Evolutionary conservation across 495 filamentous ascomycete species (phyloP), one percentile per base, ranked within the genome.

Genomic region (Hyaloscypha finlandica): DNA sequence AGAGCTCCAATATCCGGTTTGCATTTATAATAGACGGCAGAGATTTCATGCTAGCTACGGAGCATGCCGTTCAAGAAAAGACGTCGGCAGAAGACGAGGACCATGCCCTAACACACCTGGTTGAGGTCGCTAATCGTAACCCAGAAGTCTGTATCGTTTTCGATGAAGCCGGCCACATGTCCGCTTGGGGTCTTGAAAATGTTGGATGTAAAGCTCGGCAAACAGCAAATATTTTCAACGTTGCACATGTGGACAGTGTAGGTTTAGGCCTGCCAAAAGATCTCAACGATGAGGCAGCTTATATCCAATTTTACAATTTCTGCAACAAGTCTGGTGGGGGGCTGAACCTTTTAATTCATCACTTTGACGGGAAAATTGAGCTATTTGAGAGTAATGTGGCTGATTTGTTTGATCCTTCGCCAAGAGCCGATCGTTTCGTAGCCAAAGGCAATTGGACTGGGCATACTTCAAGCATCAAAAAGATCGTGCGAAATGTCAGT

Each of bases 161-260:
- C 60, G 94, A 99, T 77, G 89, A 90, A 22, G 80, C 84, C 45
- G 95, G 95, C 5, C 86, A 89, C 70, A 93, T 98, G 92, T 92
- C 91, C 56, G 95, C 94, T 0, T 97, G 94, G 94, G 96, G 92
- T 2, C 74, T 99, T 63, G 94, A 98, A 75, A 92, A 94, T 73
- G 84, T 97, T 30, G 92, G 93, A 20, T 88, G 86, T 71, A 95
- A 92, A 70, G 78, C 80, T 35, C 86, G 83, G 68, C 85, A 88
- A 68, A 83, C 84, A 3, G 83, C 87, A 48, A 88, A 90, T 74
- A 86, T 94, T 32, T 97, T 96, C 80, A 96, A 96, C 70, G 87
- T 98, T 71, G 88, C 92, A 6, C 91, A 97, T 75, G 87, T 92
- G 29, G 72, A 77, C 64, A 81, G 89, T 6, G 74, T 91, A 62